Conservation (phyloP, 2,329 filamentous ascomycete species). For the Zasmidium angulare region DNA sequence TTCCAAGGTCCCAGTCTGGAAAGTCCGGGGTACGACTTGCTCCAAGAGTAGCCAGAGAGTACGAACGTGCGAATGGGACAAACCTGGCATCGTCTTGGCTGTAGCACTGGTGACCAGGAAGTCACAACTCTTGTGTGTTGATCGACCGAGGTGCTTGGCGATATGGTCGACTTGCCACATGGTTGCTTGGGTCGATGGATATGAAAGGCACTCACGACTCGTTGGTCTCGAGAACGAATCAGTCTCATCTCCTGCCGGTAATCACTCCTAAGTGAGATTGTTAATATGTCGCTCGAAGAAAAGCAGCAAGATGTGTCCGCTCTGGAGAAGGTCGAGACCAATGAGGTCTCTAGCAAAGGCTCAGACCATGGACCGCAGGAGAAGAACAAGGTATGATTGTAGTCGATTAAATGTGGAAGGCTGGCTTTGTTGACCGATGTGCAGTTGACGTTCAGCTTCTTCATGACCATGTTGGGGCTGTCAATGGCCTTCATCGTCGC, state of each 20-base stretch:
- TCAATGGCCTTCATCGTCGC: constrained; percentile 17
- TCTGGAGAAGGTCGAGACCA: constrained; percentile 4
- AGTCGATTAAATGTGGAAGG: background rate
- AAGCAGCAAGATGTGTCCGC: constrained; percentile 9
- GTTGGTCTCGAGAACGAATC: background rate
- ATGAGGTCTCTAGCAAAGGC: constrained; percentile 5
- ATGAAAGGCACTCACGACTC: background rate
- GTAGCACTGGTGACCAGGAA: background rate
- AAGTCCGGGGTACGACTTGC: background rate
- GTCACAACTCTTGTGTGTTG: background rate
- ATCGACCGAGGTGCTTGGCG: constrained; percentile 12
- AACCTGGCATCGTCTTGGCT: background rate
- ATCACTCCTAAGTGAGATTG: too few relatives aligned
- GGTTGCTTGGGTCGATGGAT: background rate
- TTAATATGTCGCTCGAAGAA: constrained; percentile 3
- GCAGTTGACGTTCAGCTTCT: constrained; percentile 15
- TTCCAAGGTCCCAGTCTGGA: background rate
- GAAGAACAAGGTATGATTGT: constrained; percentile 13
- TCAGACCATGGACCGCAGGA: background rate
- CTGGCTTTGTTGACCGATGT: background rate
- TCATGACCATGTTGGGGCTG: constrained; percentile 21
- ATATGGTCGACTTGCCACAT: background rate
- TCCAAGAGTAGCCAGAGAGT: background rate
- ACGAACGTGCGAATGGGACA: background rate
- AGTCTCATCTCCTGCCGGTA: too few relatives aligned